A percentile compares a stretch with the other conserved stretches of the same genome.
Evolutionary conservation across 176 grass and related monocot genomes (phyloP).

Genomic region (Coix lacrymajobi): DNA sequence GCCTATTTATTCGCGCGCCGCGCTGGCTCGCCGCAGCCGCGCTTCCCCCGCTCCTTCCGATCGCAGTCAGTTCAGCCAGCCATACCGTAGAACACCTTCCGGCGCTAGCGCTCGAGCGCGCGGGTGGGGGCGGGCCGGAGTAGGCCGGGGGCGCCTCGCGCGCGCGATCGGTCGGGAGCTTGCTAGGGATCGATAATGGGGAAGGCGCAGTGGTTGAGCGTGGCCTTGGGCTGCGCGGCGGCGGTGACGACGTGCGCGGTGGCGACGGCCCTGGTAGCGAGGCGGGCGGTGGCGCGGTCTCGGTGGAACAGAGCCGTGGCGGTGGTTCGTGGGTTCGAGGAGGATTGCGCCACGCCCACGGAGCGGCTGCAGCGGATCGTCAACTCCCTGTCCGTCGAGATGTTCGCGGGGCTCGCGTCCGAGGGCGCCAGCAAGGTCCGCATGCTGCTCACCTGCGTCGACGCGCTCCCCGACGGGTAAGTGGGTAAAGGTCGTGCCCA

Average conservation of each 20-base stretch:
- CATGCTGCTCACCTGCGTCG: constrained; percentile 74
- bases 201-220: constrained; percentile 31
- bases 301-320: constrained; percentile 45
- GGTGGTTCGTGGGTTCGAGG: constrained; percentile 46
- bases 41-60: background rate
- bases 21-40: constrained; percentile 5
- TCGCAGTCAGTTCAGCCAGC: background rate
- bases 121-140: background rate
- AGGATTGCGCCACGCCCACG: constrained; percentile 51
- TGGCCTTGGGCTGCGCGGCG: constrained; percentile 38
- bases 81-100: background rate
- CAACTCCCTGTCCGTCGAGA: constrained; percentile 65
- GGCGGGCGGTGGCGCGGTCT: constrained; percentile 27
- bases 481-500: constrained; percentile 13
- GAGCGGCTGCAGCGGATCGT: constrained; percentile 50
- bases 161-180: background rate
- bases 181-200: background rate
- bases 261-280: constrained; percentile 31
- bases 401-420: constrained; percentile 61
- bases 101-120: background rate
- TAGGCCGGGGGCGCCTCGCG: background rate
- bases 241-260: constrained; percentile 43
- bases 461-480: constrained; percentile 54
- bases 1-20: constrained; percentile 13
- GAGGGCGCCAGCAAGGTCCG: constrained; percentile 69